Conservation (phyloP, 2,329 filamentous ascomycete species). For the Drechslerella dactyloides region DNA sequence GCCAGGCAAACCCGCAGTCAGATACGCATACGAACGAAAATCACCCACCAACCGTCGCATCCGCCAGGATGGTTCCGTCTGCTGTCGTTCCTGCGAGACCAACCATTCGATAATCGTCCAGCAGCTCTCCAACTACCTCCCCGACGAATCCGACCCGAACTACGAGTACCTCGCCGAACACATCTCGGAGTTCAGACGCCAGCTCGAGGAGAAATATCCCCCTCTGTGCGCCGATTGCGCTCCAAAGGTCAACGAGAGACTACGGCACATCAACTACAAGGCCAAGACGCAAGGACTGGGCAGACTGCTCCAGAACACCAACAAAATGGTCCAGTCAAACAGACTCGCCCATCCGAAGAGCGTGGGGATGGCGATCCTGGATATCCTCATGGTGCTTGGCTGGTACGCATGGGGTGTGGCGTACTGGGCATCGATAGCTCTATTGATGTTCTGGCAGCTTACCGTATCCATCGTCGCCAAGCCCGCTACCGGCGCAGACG, state of each 20-base stretch:
- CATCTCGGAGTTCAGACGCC: constrained; percentile 65
- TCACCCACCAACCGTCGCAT: constrained; percentile 59
- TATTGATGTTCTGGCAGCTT: constrained; percentile 48
- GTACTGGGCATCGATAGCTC: constrained; percentile 26
- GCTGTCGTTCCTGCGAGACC: constrained; percentile 80
- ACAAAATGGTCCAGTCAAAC: constrained; percentile 33
- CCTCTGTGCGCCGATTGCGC: constrained; percentile 85
- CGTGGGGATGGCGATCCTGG: constrained; percentile 9
- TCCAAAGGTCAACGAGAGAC: constrained; percentile 71
- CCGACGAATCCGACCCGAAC: constrained; percentile 65
- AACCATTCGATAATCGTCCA: constrained; percentile 84
- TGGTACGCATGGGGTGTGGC: constrained; percentile 40
- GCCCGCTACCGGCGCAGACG: constrained; percentile 7
- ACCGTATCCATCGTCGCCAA: constrained; percentile 31
- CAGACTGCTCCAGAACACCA: constrained; percentile 55
- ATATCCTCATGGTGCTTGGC: constrained; percentile 20
- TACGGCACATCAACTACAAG: constrained; percentile 75
- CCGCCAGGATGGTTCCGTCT: constrained; percentile 60
- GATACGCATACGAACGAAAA: constrained; percentile 61
- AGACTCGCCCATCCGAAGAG: constrained; percentile 22
- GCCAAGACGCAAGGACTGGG: constrained; percentile 82
- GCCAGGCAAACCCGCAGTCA: constrained; percentile 61
- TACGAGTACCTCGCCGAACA: constrained; percentile 52
- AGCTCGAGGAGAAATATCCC: constrained; percentile 82
- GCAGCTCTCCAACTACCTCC: constrained; percentile 79